A percentile compares a stretch with the other conserved stretches of the same genome.
Evolutionary conservation across 441 rosid genomes (phyloP).

Genomic region (Erysimum cheiri): DNA sequence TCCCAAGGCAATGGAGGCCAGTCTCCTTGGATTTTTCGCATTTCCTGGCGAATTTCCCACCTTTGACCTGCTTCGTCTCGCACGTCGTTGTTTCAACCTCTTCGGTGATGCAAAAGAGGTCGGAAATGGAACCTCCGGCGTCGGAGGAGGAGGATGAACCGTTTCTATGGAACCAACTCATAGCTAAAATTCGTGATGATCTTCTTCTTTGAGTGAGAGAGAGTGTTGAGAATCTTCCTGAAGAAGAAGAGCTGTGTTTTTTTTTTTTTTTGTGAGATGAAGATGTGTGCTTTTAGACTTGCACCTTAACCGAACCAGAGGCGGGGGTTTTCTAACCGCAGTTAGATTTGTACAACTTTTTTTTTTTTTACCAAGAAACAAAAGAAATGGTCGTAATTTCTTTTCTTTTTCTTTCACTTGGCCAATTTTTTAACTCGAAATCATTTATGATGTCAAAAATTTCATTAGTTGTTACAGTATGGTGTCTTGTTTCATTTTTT

Average conservation of each 20-base stretch:
- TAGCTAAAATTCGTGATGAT: not conserved
- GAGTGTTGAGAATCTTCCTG: not conserved
- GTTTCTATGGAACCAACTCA: not conserved
- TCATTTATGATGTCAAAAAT: no score
- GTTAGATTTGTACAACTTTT: no score
- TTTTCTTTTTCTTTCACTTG: no score
- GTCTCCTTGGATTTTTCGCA: not conserved
- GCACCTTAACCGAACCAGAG: not conserved
- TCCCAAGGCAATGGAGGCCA: not conserved
- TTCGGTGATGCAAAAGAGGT: not conserved
- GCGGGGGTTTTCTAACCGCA: not conserved
- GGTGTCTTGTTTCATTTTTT: no score
- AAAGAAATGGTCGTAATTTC: no score
- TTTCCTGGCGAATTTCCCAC: not conserved
- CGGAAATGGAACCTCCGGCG: not conserved
- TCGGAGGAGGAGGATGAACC: not conserved
- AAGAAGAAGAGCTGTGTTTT: not conserved
- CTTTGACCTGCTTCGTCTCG: not conserved
- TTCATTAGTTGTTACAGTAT: no score
- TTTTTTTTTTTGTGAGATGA: not conserved
- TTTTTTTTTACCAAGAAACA: no score
- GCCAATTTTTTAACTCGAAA: no score
- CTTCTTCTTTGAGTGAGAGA: not conserved
- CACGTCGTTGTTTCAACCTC: not conserved
- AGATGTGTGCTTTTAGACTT: not conserved